These are phyloP conservation scores for Sporisorium iseilematis-ciliati DNA, from an alignment of 1,284 basidiomycete species.

Conservation along the genomic window DNA sequence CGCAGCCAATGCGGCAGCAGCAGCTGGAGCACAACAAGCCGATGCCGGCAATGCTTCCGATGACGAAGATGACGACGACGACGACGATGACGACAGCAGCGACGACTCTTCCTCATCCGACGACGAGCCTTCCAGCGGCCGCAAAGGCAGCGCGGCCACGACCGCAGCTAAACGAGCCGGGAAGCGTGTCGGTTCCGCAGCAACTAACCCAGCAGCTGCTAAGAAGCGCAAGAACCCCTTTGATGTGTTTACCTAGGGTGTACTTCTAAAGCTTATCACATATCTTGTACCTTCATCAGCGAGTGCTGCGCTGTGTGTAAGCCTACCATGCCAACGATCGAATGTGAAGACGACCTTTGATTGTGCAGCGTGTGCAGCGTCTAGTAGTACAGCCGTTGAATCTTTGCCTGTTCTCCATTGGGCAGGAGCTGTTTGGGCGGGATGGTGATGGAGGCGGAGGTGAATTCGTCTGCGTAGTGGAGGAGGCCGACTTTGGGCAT, in stretches of 20 bases:
- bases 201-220: conserved; percentile 13
- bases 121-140: conserved; percentile 8
- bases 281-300: neutral
- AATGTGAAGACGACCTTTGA: neutral
- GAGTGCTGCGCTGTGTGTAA: neutral
- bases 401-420: conserved; percentile 31
- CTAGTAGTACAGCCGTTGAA: conserved; percentile 44
- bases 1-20: neutral
- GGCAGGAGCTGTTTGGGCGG: conserved; percentile 25
- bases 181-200: neutral
- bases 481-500: conserved; percentile 89
- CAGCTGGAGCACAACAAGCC: neutral
- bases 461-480: conserved; percentile 40
- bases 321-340: neutral
- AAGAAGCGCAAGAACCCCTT: conserved; percentile 38
- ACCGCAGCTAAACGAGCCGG: conserved; percentile 16
- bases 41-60: neutral
- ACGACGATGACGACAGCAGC: conserved; percentile 6
- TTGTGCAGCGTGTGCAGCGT: neutral
- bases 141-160: conserved; percentile 7
- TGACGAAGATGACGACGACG: conserved; percentile 13
- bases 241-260: conserved; percentile 24
- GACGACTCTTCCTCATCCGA: conserved; percentile 21
- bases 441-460: conserved; percentile 22
- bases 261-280: neutral